Evolutionary conservation across 257 asterid species (phyloP).

Genomic region (Fraxinus americana): DNA sequence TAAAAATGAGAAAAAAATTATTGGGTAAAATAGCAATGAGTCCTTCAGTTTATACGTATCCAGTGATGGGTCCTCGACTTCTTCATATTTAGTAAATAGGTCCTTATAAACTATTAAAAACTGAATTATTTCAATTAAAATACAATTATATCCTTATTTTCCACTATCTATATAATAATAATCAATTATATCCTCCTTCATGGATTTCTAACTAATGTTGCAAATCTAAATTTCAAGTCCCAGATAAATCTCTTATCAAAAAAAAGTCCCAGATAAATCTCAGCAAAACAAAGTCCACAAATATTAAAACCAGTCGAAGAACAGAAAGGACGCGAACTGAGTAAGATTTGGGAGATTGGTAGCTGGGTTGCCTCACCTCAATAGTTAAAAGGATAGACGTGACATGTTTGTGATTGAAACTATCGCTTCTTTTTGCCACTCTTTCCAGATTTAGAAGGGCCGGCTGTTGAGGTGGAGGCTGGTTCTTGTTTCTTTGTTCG

Average conservation of each 20-base stretch:
- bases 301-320: not conserved
- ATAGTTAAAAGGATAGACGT: not conserved
- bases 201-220: not conserved
- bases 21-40: too few species aligned
- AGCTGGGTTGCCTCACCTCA: not conserved
- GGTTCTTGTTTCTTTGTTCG: slow-evolving; percentile 86
- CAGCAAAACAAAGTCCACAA: too few species aligned
- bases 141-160: too few species aligned
- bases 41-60: too few species aligned
- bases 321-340: not conserved
- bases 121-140: too few species aligned
- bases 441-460: slow-evolving; percentile 76
- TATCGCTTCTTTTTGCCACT: slow-evolving; percentile 87
- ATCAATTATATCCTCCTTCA: too few species aligned
- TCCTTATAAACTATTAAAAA: too few species aligned
- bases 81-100: too few species aligned
- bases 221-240: not conserved
- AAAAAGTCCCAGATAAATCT: not conserved
- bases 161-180: too few species aligned
- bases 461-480: slow-evolving; percentile 60
- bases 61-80: too few species aligned
- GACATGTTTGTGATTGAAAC: slow-evolving; percentile 7
- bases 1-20: too few species aligned
- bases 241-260: too few species aligned
- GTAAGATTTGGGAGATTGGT: not conserved